Evolutionary conservation across 306 rosid species (phyloP), one percentile per base, ranked within the genome.

Genomic region (Vigna trinervia): DNA sequence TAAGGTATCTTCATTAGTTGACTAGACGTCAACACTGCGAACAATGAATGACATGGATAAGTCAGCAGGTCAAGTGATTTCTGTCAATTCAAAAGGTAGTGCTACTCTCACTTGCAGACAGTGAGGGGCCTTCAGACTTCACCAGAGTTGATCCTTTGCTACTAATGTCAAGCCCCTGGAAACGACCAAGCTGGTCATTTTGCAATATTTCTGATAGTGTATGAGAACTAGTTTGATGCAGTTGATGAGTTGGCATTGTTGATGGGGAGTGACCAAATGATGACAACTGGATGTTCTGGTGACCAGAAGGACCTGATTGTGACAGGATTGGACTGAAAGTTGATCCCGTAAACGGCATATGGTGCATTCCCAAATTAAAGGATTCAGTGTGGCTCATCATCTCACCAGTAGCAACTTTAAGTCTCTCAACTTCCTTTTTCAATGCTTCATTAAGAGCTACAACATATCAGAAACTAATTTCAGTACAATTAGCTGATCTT

Each of bases 371-470:
- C 75, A 93, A 66, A 85, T 85, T 91, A 71, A 91, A 91, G 59
- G 98, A 91, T 10, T 89, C 91, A 26, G 92, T 82, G 65, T 78
- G 86, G 87, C 84, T 87, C 84, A 88, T 89, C 43, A 82, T 84
- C 80, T 91, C 93, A 6, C 97, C 98, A 0, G 97, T 93, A 65
- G 97, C 99, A 61, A 95, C 52, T 78, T 89, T 90, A 63, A 95
- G 97, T 82, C 97, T 88, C 87, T 92, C 97, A 59, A 95, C 99
- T 89, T 95, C 99, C 85, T 92, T 92, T 85, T 90, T 90, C 74
- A 95, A 84, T 45, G 97, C 96, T 7, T 95, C 97, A 54, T 95
- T 95, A 57, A 95, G 80, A 84, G 97, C 99, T 95, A 76, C 71
- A 85, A 36, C 58, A 82, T 53, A 80, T 26, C 30, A 47, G n/a